Evolutionary conservation across 2,329 filamentous ascomycete genomes (phyloP), one percentile per base, ranked within the genome.

Genomic region (Harringtonia aguacate): DNA sequence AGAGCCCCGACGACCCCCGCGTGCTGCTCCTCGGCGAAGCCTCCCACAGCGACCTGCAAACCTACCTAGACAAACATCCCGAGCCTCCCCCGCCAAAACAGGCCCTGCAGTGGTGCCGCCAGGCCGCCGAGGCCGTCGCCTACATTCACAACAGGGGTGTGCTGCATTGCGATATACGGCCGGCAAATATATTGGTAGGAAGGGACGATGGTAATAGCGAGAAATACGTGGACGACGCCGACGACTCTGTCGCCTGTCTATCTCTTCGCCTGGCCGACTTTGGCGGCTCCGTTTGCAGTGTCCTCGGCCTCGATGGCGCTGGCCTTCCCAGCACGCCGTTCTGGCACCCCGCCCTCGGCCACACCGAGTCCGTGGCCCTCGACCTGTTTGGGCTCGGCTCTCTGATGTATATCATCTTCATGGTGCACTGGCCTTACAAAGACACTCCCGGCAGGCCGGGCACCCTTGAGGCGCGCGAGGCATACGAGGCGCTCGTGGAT

Each of bases 341-440:
- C 39, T 41, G 39, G 39, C 39, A 41, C 28, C 39, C 39, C 27
- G 39, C 29, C 17, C 29, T 41, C 27, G 39, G 29, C 39, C 28
- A 41, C n/a, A 41, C 29, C 29, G 17, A 20, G 39, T 41, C 39
- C 18, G 18, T 41, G 33, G 39, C 39, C 18, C 39, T 41, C 27
- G 39, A 41, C 15, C 17, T 41, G 27, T 41, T 41, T 15, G 39
- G 39, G 4, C 39, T 41, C 17, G 39, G 39, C 20, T 41, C 39
- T 31, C 12, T 41, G 20, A 41, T 35, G 39, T 35, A 41, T 35
- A 15, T 34, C n/a, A 41, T 41, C 20, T 41, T 41, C 30, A 33
- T 33, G 39, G 39, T 34, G 39, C 29, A 41, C 21, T 41, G 29
- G 39, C 39, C 39, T 8, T 41, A 41, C 39, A 41, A 35, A 24